Evolutionary conservation across 768 basidiomycete species (phyloP).

Genomic region (Leccinum subgranulosum): DNA sequence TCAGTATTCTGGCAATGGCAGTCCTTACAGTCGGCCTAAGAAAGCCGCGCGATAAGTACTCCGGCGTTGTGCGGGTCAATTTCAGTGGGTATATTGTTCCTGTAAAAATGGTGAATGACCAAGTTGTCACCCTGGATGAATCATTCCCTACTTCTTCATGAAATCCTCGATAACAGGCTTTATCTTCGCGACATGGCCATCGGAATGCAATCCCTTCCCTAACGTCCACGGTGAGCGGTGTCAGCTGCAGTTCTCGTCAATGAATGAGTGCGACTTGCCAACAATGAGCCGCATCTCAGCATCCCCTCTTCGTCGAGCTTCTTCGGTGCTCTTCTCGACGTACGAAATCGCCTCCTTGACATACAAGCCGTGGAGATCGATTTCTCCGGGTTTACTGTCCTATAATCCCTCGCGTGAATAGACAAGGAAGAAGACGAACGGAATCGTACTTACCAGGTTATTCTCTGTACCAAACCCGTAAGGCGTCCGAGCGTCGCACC

Average conservation of each 20-base stretch:
- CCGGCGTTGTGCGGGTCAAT: conserved; percentile 81
- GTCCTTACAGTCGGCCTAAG: conserved; percentile 5
- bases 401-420: conserved; percentile 20
- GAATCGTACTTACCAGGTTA: conserved; percentile 50
- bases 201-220: conserved; percentile 89
- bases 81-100: conserved; percentile 68
- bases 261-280: conserved; percentile 45
- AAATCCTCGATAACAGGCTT: conserved; percentile 89
- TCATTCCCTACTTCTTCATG: conserved; percentile 63
- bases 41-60: conserved; percentile 69
- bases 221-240: not conserved
- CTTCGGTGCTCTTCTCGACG: conserved; percentile 66
- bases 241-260: not conserved
- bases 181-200: conserved; percentile 74
- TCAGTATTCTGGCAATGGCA: not conserved
- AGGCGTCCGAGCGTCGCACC: not conserved
- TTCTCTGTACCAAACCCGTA: conserved; percentile 48
- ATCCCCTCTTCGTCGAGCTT: conserved; percentile 62
- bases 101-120: conserved; percentile 28
- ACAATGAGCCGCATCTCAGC: conserved; percentile 77
- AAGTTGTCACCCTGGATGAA: not conserved
- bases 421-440: not conserved
- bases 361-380: conserved; percentile 90
- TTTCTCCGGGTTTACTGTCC: conserved; percentile 68
- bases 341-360: conserved; percentile 86